A percentile compares a stretch with the other conserved stretches of the same genome.
Evolutionary conservation across 441 rosid genomes (phyloP).

Genomic region (Brassica balearica): DNA sequence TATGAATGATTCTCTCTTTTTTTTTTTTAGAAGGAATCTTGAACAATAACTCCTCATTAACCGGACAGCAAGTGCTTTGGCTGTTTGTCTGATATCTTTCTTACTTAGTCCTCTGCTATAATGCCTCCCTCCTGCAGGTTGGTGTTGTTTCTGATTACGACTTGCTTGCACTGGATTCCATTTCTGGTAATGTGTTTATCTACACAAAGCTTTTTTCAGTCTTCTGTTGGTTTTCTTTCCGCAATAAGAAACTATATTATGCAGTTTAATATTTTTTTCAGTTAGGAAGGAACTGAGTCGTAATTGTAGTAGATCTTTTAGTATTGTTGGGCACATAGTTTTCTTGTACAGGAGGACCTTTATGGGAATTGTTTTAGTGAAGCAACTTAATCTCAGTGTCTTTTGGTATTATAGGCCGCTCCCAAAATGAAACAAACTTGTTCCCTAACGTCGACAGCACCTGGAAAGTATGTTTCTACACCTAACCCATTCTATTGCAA

Average conservation of each 20-base stretch:
- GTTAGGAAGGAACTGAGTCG: too few relatives aligned
- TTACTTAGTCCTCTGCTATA: conserved; percentile 7
- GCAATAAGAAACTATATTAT: too few relatives aligned
- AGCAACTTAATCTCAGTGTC: conserved; percentile 26
- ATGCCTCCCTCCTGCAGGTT: conserved; percentile 57
- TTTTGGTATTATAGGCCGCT: conserved; percentile 56
- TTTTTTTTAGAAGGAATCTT: neutral
- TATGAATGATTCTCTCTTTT: conserved; percentile 47
- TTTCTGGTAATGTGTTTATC: conserved; percentile 63
- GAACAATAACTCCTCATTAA: neutral
- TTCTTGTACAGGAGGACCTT: conserved; percentile 4
- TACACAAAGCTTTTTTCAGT: neutral
- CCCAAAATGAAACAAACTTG: conserved; percentile 59
- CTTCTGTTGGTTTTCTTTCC: conserved; percentile 14
- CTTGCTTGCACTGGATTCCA: conserved; percentile 78
- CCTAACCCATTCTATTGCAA: neutral
- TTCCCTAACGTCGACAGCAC: conserved; percentile 84
- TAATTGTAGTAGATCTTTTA: neutral
- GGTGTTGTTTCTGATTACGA: conserved; percentile 98
- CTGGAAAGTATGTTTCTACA: conserved; percentile 72
- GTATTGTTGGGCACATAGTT: neutral
- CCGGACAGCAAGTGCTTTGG: neutral
- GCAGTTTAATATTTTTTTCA: too few relatives aligned
- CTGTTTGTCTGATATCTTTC: neutral
- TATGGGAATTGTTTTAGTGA: conserved; percentile 4